Evolutionary conservation across 2,329 filamentous ascomycete species (phyloP).

Genomic region (Hypoxylon sp.): DNA sequence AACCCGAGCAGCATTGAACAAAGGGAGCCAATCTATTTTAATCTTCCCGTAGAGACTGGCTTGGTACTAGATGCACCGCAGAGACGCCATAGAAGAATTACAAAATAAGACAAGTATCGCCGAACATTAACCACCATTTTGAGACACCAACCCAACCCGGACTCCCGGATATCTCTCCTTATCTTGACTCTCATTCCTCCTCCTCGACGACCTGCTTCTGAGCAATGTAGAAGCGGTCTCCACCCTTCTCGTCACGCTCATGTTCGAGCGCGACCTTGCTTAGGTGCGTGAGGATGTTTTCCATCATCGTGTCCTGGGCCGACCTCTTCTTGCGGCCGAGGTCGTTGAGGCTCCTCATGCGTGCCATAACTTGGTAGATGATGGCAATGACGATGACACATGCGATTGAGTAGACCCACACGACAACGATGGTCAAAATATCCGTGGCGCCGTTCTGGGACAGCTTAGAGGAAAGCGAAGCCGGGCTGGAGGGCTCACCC

Average conservation of each 20-base stretch:
- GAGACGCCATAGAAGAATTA: constrained; percentile 30
- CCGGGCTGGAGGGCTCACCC: constrained; percentile 55
- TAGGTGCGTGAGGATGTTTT: constrained; percentile 65
- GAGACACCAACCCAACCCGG: constrained; percentile 22
- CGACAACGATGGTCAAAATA: constrained; percentile 66
- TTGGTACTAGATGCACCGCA: constrained; percentile 39
- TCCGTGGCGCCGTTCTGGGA: constrained; percentile 65
- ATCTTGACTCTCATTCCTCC: constrained; percentile 38
- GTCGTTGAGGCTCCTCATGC: constrained; percentile 53
- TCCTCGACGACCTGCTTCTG: constrained; percentile 49
- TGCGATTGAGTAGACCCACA: constrained; percentile 66
- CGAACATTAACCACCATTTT: constrained; percentile 19
- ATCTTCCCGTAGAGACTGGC: constrained; percentile 35
- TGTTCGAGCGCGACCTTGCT: constrained; percentile 65
- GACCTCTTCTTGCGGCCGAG: constrained; percentile 64
- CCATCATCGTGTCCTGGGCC: constrained; percentile 64
- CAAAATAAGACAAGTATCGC: constrained; percentile 28
- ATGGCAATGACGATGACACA: constrained; percentile 65
- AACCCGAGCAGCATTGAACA: constrained; percentile 34
- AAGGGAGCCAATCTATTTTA: constrained; percentile 36
- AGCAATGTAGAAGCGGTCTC: constrained; percentile 51
- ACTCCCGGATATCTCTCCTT: constrained; percentile 12
- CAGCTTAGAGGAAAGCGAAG: constrained; percentile 49
- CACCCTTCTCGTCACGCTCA: constrained; percentile 60
- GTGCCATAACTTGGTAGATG: constrained; percentile 61